These are phyloP conservation scores for Neurospora crassa DNA, from an alignment of 2,329 filamentous ascomycete genomes.

Conservation along the genomic window DNA sequence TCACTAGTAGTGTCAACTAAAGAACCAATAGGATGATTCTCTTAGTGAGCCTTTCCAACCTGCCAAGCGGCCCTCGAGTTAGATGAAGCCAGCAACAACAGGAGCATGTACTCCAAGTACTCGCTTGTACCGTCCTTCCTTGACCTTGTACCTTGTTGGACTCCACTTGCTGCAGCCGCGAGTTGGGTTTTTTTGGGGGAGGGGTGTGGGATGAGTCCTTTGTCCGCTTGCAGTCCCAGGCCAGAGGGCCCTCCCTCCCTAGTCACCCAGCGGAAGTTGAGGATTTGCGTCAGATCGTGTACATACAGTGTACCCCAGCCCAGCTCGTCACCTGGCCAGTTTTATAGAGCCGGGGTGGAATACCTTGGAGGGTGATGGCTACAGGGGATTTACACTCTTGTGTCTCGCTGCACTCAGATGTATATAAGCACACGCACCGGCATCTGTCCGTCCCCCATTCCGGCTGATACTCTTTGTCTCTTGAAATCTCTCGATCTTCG, in stretches of 20 bases:
- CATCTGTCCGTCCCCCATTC: neutral
- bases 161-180: neutral
- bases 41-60: slow-evolving; percentile 12
- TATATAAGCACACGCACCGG: neutral
- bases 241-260: neutral
- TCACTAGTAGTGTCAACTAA: neutral
- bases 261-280: neutral
- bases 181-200: neutral
- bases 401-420: neutral
- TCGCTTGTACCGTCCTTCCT: neutral
- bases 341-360: neutral
- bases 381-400: neutral
- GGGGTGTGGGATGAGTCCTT: neutral
- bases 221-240: neutral
- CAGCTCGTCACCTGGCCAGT: neutral
- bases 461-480: neutral
- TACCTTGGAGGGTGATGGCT: neutral
- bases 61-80: slow-evolving; percentile 7
- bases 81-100: slow-evolving; percentile 1
- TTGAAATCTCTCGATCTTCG: neutral
- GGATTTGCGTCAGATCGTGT: neutral
- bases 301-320: neutral
- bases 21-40: slow-evolving; percentile 16
- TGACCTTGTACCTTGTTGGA: neutral
- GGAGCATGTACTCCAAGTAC: neutral